Base-by-base conservation (phyloP, 768 basidiomycete genomes). In the Mycena leptocephala region DNA sequence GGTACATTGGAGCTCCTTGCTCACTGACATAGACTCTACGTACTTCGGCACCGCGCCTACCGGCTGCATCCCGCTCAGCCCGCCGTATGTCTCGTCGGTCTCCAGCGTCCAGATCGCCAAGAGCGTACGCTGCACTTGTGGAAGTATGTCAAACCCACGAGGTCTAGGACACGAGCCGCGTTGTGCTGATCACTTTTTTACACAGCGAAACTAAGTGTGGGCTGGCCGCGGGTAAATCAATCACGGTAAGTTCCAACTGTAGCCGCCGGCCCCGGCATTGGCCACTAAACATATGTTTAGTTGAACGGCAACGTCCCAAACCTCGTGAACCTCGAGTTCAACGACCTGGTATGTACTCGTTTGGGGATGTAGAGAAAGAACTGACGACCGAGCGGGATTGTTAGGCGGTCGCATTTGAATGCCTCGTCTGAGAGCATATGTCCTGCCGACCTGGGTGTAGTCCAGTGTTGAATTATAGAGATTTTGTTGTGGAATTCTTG, bases 61-160 rank as follows among this genome's bases (percentile, higher is more conserved):
- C 64, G 43, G 43, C 28, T 66, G 64, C 64, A 43, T 46, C 43
- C 41, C 41, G 20, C 41, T 39, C 43, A 22, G 28, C 64, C 28
- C 64, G 39, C 43, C 41, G 64, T 66, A 48, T 51, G 64, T 48
- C 64, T 46, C 41, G 43, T 64, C 62, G 24, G 62, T 63, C 62
- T 63, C 39, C 24, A 64, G 63, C 63, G 63, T 64, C 39, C 13
- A 28, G 39, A 64, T 64, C 37, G 63, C 63, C 37, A 30, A 39
- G n/a, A 37, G 63, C 63, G 9, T 64, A 26, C 24, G 39, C 28
- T 46, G 43, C 43, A 46, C 43, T 0, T 46, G 20, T 46, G 43
- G 43, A 53, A 53, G 51, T 53, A 51, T 26, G 64, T 66, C 32
- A 51, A 26, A 66, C 7, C 43, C 59, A 32, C 55, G 18, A 32